Evolutionary conservation across 208 protist genomes (phyloP).

Genomic region (Leishmania tropica): DNA sequence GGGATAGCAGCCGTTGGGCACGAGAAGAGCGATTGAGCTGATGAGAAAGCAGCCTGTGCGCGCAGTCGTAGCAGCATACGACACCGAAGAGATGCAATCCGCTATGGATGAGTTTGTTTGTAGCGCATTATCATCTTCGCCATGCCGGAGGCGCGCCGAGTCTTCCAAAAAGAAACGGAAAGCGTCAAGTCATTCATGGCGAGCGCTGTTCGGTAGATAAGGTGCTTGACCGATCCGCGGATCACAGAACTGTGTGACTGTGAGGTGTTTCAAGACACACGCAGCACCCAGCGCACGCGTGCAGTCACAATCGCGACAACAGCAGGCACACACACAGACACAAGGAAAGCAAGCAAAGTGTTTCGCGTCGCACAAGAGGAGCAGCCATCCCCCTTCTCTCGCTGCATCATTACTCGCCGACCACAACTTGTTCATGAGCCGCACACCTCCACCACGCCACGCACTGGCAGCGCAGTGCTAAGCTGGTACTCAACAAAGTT

Average conservation of each 20-base stretch:
- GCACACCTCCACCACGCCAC: slow-evolving; percentile 27
- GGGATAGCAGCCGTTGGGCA: neutral
- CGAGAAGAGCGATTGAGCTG: neutral
- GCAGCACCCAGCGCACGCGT: neutral
- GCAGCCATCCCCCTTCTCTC: neutral
- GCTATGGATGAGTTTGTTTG: neutral
- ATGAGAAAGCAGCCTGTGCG: neutral
- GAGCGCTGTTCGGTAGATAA: neutral
- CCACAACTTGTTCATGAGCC: neutral
- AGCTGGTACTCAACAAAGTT: slow-evolving; percentile 67
- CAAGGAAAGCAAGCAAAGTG: neutral
- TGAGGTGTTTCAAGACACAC: neutral
- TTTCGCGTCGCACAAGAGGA: neutral
- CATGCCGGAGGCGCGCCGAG: neutral
- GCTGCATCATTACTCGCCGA: neutral
- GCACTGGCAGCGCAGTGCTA: slow-evolving; percentile 12
- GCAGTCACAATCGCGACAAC: neutral
- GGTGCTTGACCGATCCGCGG: neutral
- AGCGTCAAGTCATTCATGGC: neutral
- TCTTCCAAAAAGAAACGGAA: neutral
- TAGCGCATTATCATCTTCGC: no score
- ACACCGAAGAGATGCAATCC: neutral
- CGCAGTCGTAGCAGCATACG: no score
- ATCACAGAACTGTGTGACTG: neutral
- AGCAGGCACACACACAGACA: neutral